A percentile compares a stretch with the other conserved stretches of the same genome.
Evolutionary conservation across 345 rosid species (phyloP).

Genomic region (Eucalyptus guilfoylei): DNA sequence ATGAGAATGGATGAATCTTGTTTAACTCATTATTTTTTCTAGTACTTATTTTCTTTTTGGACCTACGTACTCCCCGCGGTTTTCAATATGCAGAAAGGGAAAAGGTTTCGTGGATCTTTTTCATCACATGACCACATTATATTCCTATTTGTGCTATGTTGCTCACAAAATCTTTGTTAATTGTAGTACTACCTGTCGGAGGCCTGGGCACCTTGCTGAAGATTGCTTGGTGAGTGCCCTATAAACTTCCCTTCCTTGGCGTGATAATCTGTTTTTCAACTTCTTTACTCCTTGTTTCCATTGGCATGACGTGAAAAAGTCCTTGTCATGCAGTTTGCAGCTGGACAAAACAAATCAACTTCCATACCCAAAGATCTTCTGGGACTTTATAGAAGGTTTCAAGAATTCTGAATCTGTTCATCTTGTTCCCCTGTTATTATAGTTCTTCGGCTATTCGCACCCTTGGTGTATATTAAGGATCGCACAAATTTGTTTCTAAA

Average conservation of each 20-base stretch:
- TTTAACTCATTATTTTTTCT: background rate
- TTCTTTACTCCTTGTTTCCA: background rate
- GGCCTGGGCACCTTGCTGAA: slow-evolving; percentile 63
- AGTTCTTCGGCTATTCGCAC: background rate
- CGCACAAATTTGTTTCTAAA: background rate
- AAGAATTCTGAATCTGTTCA: background rate
- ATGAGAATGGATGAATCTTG: background rate
- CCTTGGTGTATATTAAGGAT: background rate
- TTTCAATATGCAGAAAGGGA: background rate
- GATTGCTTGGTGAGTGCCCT: slow-evolving; percentile 34
- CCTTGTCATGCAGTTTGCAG: slow-evolving; percentile 1
- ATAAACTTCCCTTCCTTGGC: background rate
- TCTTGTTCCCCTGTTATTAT: background rate
- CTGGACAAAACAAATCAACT: slow-evolving; percentile 9
- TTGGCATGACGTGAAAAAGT: background rate
- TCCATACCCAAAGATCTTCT: slow-evolving; percentile 39
- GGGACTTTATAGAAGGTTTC: slow-evolving; percentile 49
- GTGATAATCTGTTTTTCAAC: background rate
- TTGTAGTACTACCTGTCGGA: slow-evolving; percentile 51
- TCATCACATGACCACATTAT: background rate
- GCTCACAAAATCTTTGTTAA: background rate
- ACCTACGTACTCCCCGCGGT: background rate
- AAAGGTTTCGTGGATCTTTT: background rate
- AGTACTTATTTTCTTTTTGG: background rate
- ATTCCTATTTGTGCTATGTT: background rate